Percentiles rank a stretch among this genome's conserved stretches.
Conservation (phyloP, 2,329 filamentous ascomycete species). For the Colletotrichum melonis region DNA sequence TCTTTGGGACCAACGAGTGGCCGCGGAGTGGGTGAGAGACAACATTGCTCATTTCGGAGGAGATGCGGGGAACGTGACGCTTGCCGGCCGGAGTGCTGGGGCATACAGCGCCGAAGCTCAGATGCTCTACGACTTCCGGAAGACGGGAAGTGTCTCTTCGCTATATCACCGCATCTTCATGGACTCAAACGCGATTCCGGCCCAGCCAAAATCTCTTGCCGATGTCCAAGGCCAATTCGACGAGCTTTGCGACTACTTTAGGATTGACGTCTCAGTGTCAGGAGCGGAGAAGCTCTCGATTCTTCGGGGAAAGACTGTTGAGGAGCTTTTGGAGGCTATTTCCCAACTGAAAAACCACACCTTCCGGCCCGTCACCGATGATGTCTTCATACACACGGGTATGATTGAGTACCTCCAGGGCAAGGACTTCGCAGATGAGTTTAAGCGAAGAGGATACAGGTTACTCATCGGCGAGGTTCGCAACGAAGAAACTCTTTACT, state of each 20-base stretch:
- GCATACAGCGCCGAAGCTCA: constrained; percentile 56
- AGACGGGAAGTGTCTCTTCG: constrained; percentile 26
- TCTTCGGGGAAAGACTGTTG: constrained; percentile 45
- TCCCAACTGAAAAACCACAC: constrained; percentile 55
- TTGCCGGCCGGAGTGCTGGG: constrained; percentile 58
- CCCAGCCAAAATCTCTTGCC: constrained; percentile 52
- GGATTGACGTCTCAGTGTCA: constrained; percentile 39
- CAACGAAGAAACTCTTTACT: constrained; percentile 57
- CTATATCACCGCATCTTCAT: constrained; percentile 53
- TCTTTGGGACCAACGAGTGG: constrained; percentile 60
- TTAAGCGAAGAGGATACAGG: constrained; percentile 46
- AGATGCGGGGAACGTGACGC: constrained; percentile 50
- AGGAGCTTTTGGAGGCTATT: constrained; percentile 48
- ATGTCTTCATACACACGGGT: constrained; percentile 49
- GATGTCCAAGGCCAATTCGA: constrained; percentile 54
- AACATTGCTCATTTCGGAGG: constrained; percentile 61
- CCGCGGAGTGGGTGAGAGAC: constrained; percentile 60
- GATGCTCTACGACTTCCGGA: constrained; percentile 49
- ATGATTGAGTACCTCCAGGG: constrained; percentile 52
- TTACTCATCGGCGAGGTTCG: constrained; percentile 56
- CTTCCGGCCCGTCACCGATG: constrained; percentile 57
- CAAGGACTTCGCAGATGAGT: constrained; percentile 50
- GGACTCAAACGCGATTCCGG: constrained; percentile 57
- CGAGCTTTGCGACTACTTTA: constrained; percentile 51
- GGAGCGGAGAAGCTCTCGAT: constrained; percentile 44